These are phyloP conservation scores for Calonectria ilicicola DNA, from an alignment of 2,329 filamentous ascomycete genomes.

Conservation along the genomic window DNA sequence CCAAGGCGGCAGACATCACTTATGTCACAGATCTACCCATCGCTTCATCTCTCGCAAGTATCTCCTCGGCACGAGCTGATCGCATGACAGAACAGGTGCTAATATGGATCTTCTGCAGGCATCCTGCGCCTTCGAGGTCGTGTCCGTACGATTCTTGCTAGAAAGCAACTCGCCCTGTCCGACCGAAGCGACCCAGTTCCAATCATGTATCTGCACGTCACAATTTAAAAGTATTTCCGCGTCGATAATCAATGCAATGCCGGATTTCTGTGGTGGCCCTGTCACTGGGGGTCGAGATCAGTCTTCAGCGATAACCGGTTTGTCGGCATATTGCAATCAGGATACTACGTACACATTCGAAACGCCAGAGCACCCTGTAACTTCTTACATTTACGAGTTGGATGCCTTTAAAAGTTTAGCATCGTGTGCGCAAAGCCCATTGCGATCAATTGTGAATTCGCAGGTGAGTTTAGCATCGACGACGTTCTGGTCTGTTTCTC, in stretches of 20 bases:
- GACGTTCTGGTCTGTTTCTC: not conserved
- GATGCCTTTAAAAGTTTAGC: not conserved
- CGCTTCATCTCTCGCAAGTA: not conserved
- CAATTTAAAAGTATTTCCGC: not conserved
- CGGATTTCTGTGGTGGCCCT: not conserved
- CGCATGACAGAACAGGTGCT: not conserved
- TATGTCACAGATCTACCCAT: not conserved
- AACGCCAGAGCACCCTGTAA: not conserved
- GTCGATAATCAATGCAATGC: not conserved
- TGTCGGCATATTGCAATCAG: conserved; percentile 1
- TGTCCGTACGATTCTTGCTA: not conserved
- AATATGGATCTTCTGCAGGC: not conserved
- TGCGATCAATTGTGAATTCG: not conserved
- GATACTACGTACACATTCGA: not conserved
- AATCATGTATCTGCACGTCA: not conserved
- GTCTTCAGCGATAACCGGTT: not conserved
- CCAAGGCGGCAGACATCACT: not conserved
- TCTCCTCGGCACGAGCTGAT: not conserved
- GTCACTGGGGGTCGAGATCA: not conserved
- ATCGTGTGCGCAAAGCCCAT: not conserved
- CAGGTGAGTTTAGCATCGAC: not conserved
- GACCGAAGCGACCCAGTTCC: not conserved
- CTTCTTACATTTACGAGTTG: not conserved
- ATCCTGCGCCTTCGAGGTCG: not conserved
- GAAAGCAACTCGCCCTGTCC: not conserved